Base-by-base conservation (phyloP, 495 filamentous ascomycete genomes). In the Zalerion maritima region DNA sequence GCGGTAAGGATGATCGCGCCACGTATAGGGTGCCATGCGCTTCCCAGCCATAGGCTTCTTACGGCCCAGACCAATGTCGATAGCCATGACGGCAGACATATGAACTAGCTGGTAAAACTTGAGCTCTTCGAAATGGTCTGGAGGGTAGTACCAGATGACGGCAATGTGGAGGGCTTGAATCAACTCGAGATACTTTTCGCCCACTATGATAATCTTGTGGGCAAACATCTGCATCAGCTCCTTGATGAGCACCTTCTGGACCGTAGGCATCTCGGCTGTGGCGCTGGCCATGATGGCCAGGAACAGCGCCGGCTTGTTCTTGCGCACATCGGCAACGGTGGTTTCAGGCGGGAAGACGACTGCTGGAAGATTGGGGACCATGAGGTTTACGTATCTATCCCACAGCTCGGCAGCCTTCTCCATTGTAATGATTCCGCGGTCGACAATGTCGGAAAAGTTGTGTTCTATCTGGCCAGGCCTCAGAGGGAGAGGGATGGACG, bases 71-170 rank as follows among this genome's bases (percentile, higher is more conserved):
- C 85, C 86, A 22, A 94, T 64, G 45, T 97, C 89, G 41, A 94
- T 73, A 8, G 74, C 81, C 71, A 94, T 78, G 21, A 79, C 60
- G 18, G 81, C 78, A 5, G 84, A 81, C 29, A 86, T 68, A 42
- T 94, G 81, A 15, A 81, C 73, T 30, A 91, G 60, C 52, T 87
- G 81, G 49, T 91, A 91, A 46, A 87, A 93, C 43, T 89, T 91
- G 38, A 89, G 64, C 52, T 94, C 81, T 34, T 92, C 83, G 27
- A 74, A 78, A 31, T 76, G 64, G 30, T 86, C 77, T 2, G 85
- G 83, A 11, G 82, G 79, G 38, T 69, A 75, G 41, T 94, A 94
- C 80, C 81, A 93, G 14, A 78, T 62, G 10, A 70, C 69, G 15
- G 62, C 58, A 13, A 93, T 55, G 19, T 82, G 58, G 7, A 94